Percentiles rank a stretch among this genome's conserved stretches.
phyloP scores from a whole-genome alignment of 176 grass and related monocot species.

The Oryza meyeriana region DNA sequence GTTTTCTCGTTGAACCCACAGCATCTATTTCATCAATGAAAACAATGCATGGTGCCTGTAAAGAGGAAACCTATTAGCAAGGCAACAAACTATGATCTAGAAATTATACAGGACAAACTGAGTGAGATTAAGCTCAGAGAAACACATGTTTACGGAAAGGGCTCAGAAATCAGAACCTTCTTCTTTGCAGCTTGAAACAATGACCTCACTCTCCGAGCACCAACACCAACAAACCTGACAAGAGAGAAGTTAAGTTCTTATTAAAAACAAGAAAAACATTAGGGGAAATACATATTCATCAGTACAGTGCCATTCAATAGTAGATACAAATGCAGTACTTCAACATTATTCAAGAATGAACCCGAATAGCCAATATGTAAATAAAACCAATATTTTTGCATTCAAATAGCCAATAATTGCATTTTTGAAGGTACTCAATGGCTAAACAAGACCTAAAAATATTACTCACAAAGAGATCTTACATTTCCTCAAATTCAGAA shows the following conservation, averaged over 20 bases:
- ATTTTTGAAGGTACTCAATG: not conserved
- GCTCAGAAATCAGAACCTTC: constrained; percentile 53
- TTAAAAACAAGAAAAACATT: constrained; percentile 28
- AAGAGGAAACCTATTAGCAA: not conserved
- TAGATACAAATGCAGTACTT: not conserved
- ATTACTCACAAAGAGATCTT: constrained; percentile 45
- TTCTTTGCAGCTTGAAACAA: constrained; percentile 99
- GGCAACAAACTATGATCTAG: not conserved
- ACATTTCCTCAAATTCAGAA: constrained; percentile 99
- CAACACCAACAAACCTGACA: constrained; percentile 99
- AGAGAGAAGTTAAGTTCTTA: constrained; percentile 21
- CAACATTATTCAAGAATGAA: not conserved
- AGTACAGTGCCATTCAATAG: constrained; percentile 9
- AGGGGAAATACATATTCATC: not conserved
- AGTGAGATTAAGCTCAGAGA: not conserved
- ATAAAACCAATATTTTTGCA: constrained; percentile 9
- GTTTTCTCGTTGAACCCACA: constrained; percentile 95
- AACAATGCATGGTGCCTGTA: constrained; percentile 96
- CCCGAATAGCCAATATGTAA: not conserved
- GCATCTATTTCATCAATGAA: constrained; percentile 99
- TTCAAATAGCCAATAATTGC: not conserved
- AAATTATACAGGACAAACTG: not conserved
- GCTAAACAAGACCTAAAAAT: constrained; percentile 10
- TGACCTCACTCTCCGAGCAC: constrained; percentile 90
- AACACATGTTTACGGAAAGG: not conserved